phyloP scores from a whole-genome alignment of 2,329 filamentous ascomycete genomes.

The Paecilomyces fulvus region DNA sequence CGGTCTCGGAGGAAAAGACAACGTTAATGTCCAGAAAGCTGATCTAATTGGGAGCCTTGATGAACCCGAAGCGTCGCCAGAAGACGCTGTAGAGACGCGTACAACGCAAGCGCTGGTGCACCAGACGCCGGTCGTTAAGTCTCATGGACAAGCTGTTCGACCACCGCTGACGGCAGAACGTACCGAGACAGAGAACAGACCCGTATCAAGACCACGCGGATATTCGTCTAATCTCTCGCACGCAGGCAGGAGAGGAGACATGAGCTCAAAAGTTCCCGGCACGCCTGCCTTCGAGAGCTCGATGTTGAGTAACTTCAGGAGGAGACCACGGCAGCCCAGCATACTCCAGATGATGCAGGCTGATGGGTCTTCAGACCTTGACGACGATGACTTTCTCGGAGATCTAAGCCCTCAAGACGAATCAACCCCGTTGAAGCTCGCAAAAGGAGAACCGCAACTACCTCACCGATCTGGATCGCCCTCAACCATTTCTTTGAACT shows the following conservation, averaged over 20 bases:
- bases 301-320: constrained; percentile 36
- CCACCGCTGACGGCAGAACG: constrained; percentile 26
- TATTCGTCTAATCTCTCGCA: constrained; percentile 33
- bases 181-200: constrained; percentile 24
- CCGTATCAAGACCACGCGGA: constrained; percentile 28
- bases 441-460: constrained; percentile 24
- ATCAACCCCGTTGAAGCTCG: constrained; percentile 34
- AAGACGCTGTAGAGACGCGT: constrained; percentile 4
- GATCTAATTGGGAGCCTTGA: not conserved
- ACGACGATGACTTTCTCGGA: constrained; percentile 35
- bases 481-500: constrained; percentile 16
- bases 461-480: constrained; percentile 14
- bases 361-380: constrained; percentile 28
- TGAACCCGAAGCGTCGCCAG: not conserved
- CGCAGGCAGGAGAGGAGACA: constrained; percentile 29
- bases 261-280: constrained; percentile 24
- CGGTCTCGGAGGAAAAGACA: constrained; percentile 7
- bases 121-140: constrained; percentile 23
- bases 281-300: constrained; percentile 37
- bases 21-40: not conserved
- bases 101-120: constrained; percentile 14
- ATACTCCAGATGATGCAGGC: constrained; percentile 38
- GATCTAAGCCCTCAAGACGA: constrained; percentile 37
- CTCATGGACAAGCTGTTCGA: constrained; percentile 25
- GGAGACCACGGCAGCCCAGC: constrained; percentile 36